phyloP scores from a whole-genome alignment of 805 yeast genomes.

The Schwanniomyces sp. region DNA sequence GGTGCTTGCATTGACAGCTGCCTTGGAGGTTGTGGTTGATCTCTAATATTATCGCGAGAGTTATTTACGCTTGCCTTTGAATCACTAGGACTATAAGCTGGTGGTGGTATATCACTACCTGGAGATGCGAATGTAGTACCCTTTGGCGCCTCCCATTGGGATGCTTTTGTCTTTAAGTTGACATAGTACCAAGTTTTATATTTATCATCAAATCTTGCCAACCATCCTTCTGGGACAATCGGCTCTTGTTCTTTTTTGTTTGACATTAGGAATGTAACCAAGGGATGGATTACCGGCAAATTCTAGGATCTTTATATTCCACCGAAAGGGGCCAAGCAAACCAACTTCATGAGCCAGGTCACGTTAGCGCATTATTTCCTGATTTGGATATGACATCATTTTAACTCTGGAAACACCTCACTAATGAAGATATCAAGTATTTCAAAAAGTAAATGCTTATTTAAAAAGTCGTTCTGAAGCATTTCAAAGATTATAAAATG shows the following conservation, averaged over 20 bases:
- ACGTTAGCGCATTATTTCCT: not conserved
- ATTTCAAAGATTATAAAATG: conserved; percentile 57
- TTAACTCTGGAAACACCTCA: conserved; percentile 41
- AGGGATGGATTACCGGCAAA: not conserved
- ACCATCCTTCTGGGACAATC: conserved; percentile 66
- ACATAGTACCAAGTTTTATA: conserved; percentile 81
- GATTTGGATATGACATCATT: not conserved
- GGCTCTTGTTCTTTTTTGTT: conserved; percentile 38
- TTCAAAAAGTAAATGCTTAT: conserved; percentile 60
- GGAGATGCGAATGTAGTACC: conserved; percentile 38
- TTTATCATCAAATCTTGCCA: conserved; percentile 68
- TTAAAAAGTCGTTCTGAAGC: conserved; percentile 72
- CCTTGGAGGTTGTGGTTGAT: not conserved
- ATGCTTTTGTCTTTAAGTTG: conserved; percentile 63
- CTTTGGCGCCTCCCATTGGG: conserved; percentile 89
- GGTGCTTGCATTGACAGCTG: not conserved
- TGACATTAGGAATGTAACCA: not conserved
- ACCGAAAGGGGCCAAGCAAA: not conserved
- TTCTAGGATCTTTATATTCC: not conserved
- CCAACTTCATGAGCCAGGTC: not conserved
- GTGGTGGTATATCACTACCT: conserved; percentile 38
- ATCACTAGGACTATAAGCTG: conserved; percentile 31
- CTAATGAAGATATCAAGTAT: conserved; percentile 57
- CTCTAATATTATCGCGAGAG: not conserved
- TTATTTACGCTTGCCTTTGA: not conserved